phyloP scores from a whole-genome alignment of 345 rosid species.

The Lepidium didymum region DNA sequence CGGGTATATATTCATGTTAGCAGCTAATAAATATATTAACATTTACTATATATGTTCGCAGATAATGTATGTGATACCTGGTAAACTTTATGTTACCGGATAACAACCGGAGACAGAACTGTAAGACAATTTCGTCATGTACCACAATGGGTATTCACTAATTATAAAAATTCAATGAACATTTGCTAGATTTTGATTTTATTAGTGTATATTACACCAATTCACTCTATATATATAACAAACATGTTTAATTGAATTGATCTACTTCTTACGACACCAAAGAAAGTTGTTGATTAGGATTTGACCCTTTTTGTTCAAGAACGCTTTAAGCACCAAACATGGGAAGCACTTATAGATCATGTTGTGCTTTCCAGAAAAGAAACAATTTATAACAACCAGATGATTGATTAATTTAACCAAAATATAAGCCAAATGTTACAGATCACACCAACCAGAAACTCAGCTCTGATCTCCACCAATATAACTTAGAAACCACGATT shows the following conservation, averaged over 20 bases:
- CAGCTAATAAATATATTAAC: too few relatives aligned
- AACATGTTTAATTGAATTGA: not conserved
- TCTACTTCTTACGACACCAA: not conserved
- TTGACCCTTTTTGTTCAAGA: not conserved
- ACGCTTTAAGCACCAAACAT: conserved; percentile 12
- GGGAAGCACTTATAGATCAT: conserved; percentile 30
- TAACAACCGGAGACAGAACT: too few relatives aligned
- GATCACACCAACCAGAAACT: conserved; percentile 14
- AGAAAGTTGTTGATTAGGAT: conserved; percentile 12
- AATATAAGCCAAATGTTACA: conserved; percentile 9
- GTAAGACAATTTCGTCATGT: too few relatives aligned
- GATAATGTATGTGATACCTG: too few relatives aligned
- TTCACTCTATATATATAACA: too few relatives aligned
- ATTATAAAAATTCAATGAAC: too few relatives aligned
- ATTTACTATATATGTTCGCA: too few relatives aligned
- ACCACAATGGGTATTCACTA: too few relatives aligned
- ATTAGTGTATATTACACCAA: too few relatives aligned
- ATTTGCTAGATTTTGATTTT: too few relatives aligned
- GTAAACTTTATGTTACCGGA: too few relatives aligned
- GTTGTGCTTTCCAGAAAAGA: not conserved
- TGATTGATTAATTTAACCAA: not conserved
- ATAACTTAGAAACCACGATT: not conserved
- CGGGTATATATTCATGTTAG: too few relatives aligned
- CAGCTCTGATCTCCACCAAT: not conserved
- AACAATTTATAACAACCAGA: not conserved